Percentiles rank a stretch among this genome's conserved stretches.
Evolutionary conservation across 2,329 filamentous ascomycete genomes (phyloP).

Genomic region (Pseudogymnoascus sp.): DNA sequence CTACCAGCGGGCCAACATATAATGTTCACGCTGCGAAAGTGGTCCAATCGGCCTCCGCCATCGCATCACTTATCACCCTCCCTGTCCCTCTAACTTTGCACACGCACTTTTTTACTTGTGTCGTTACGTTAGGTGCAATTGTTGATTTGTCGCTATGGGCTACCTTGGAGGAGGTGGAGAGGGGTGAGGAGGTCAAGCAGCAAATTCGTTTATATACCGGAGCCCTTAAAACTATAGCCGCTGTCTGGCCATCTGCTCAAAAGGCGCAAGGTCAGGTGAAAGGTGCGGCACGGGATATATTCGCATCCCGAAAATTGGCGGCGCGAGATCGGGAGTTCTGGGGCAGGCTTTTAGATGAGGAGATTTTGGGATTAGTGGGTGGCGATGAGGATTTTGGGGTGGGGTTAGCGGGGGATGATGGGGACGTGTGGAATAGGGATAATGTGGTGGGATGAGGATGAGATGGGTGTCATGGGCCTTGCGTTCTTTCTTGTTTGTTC

Average conservation of each 20-base stretch:
- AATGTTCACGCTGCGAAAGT: constrained; percentile 66
- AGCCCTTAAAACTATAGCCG: constrained; percentile 23
- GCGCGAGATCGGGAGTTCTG: constrained; percentile 23
- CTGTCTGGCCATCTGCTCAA: constrained; percentile 31
- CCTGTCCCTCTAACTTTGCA: constrained; percentile 64
- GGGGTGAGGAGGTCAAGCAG: constrained; percentile 59
- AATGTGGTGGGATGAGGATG: background rate
- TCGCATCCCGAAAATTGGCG: constrained; percentile 23
- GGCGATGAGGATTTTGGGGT: constrained; percentile 28
- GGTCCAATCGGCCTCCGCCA: constrained; percentile 67
- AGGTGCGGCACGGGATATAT: constrained; percentile 71
- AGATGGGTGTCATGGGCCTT: background rate
- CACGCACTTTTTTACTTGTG: constrained; percentile 77
- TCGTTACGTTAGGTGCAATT: constrained; percentile 68
- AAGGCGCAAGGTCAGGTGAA: constrained; percentile 69
- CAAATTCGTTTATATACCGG: constrained; percentile 64
- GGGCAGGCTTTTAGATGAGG: constrained; percentile 22
- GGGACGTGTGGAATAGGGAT: background rate
- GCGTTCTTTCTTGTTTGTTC: background rate
- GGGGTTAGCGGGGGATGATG: constrained; percentile 19
- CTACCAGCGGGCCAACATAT: constrained; percentile 19
- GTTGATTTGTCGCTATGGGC: constrained; percentile 76
- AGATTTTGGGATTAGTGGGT: constrained; percentile 25
- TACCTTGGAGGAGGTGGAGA: constrained; percentile 19
- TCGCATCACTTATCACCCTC: constrained; percentile 66